Percentiles rank a stretch among this genome's conserved stretches.
Evolutionary conservation across 2,329 filamentous ascomycete genomes (phyloP).

Genomic region (Beauveria caledonica): DNA sequence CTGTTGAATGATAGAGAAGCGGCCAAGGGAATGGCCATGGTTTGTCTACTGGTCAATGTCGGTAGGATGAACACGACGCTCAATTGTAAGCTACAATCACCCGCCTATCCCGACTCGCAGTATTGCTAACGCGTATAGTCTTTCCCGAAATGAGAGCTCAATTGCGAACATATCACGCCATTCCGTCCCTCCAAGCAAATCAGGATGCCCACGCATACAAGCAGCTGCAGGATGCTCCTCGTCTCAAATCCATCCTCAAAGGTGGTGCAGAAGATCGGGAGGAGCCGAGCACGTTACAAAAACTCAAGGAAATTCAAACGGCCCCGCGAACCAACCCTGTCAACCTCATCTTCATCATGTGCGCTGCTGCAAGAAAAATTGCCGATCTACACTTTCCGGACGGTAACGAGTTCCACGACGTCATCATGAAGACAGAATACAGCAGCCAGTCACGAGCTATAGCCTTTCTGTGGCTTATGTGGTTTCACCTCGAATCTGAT

Average conservation of each 20-base stretch:
- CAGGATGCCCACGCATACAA: conserved; percentile 97
- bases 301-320: conserved; percentile 56
- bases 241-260: conserved; percentile 94
- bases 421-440: conserved; percentile 83
- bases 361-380: conserved; percentile 80
- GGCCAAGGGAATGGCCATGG: conserved; percentile 98
- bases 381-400: conserved; percentile 87
- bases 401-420: conserved; percentile 85
- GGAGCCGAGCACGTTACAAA: conserved; percentile 76
- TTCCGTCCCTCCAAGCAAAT: conserved; percentile 88
- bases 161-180: conserved; percentile 93
- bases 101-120: background rate
- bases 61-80: conserved; percentile 98
- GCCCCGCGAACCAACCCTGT: conserved; percentile 86
- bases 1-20: conserved; percentile 84
- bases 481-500: conserved; percentile 97
- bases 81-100: conserved; percentile 60
- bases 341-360: conserved; percentile 92
- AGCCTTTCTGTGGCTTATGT: conserved; percentile 96
- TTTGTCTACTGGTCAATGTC: conserved; percentile 93
- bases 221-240: conserved; percentile 90
- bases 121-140: conserved; percentile 47
- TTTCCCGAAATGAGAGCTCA: conserved; percentile 99
- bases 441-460: conserved; percentile 75
- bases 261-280: conserved; percentile 84